Evolutionary conservation across 306 rosid genomes (phyloP).

Genomic region (Dryas drummondii): DNA sequence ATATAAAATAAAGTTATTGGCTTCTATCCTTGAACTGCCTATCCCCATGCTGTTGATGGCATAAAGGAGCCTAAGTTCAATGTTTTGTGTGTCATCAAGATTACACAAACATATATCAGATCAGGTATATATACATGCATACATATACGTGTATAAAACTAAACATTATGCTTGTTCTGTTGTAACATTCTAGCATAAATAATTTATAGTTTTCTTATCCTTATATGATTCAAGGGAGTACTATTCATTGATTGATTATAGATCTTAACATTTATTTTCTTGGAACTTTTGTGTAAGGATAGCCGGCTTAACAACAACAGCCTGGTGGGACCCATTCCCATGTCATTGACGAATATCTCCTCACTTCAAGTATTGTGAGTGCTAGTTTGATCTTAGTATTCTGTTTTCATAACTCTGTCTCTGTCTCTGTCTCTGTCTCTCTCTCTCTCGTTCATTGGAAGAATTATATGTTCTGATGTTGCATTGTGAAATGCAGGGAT

Average conservation of each 20-base stretch:
- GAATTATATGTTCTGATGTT: slow-evolving; percentile 10
- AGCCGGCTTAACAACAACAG: slow-evolving; percentile 99
- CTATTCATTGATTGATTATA: slow-evolving; percentile 12
- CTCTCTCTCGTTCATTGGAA: not conserved
- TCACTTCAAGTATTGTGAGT: slow-evolving; percentile 98
- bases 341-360: slow-evolving; percentile 89
- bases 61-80: not conserved
- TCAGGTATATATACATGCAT: not conserved
- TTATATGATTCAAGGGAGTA: not conserved
- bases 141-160: not conserved
- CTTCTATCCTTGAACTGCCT: not conserved
- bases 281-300: slow-evolving; percentile 59
- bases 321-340: slow-evolving; percentile 82
- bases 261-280: slow-evolving; percentile 38
- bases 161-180: not conserved
- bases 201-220: not conserved
- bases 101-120: not conserved
- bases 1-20: not conserved
- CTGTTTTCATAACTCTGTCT: slow-evolving; percentile 3
- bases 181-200: not conserved
- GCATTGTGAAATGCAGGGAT: slow-evolving; percentile 60
- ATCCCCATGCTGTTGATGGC: not conserved
- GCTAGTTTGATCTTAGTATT: slow-evolving; percentile 20
- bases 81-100: not conserved
- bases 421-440: slow-evolving; percentile 16